Percentiles rank a stretch among this genome's conserved stretches.
Conservation (phyloP, 2,329 filamentous ascomycete genomes). For the Aspergillus pseudoviridinutans region DNA sequence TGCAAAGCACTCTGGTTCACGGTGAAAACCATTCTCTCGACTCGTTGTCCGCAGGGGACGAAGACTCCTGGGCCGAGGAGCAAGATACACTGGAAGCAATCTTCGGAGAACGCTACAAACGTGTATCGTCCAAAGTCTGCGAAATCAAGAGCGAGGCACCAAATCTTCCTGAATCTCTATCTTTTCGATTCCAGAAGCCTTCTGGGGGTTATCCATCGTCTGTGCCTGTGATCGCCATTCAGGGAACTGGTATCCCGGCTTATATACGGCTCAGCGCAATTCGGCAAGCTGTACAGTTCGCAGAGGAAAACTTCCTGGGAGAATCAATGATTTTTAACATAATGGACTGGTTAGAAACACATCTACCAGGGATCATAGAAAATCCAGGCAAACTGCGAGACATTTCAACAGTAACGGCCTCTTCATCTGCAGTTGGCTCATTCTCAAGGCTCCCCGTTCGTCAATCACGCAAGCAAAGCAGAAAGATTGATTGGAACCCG, state of each 20-base stretch:
- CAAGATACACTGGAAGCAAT: constrained; percentile 79
- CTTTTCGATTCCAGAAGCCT: constrained; percentile 66
- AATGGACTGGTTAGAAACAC: constrained; percentile 85
- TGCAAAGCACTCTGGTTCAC: constrained; percentile 67
- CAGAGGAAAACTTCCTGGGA: constrained; percentile 66
- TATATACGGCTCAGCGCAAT: constrained; percentile 91
- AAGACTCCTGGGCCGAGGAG: constrained; percentile 76
- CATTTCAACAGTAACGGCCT: constrained; percentile 73
- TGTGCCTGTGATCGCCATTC: constrained; percentile 65
- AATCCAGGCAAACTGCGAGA: constrained; percentile 79
- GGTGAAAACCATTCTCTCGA: constrained; percentile 24
- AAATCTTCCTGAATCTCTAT: constrained; percentile 43
- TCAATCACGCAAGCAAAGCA: constrained; percentile 45
- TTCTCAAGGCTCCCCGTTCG: constrained; percentile 23
- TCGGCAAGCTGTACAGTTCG: constrained; percentile 69
- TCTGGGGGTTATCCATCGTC: constrained; percentile 65
- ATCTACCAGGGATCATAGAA: constrained; percentile 76
- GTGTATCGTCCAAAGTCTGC: constrained; percentile 60
- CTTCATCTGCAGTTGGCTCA: constrained; percentile 11
- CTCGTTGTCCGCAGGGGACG: constrained; percentile 29
- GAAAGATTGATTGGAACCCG: constrained; percentile 60
- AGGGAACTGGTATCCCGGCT: constrained; percentile 68
- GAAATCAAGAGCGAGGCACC: constrained; percentile 61
- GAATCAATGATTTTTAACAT: constrained; percentile 90
- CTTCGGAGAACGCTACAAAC: constrained; percentile 68